Evolutionary conservation across 2,329 filamentous ascomycete species (phyloP).

Genomic region (Beauveria rudraprayagi): DNA sequence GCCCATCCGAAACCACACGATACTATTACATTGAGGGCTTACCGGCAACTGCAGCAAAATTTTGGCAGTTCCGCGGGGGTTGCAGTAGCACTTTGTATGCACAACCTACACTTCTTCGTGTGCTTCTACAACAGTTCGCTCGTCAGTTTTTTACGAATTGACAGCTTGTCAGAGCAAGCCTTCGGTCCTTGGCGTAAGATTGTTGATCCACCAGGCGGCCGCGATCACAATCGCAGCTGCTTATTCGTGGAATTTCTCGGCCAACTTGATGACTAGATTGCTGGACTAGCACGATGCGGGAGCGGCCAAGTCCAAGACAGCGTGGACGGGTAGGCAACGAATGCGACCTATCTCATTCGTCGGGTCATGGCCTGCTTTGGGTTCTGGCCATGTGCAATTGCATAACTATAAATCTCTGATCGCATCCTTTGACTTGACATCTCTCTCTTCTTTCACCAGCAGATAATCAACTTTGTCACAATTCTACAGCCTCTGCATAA

Average conservation of each 20-base stretch:
- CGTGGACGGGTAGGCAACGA: too few relatives aligned
- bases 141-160: not conserved
- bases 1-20: not conserved
- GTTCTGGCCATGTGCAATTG: too few relatives aligned
- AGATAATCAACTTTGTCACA: not conserved
- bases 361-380: too few relatives aligned
- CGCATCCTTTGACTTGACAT: too few relatives aligned
- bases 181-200: constrained; percentile 8
- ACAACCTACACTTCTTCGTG: too few relatives aligned
- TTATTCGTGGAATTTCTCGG: constrained; percentile 3
- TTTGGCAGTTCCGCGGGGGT: not conserved
- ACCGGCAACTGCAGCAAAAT: too few relatives aligned
- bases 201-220: not conserved
- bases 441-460: not conserved
- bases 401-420: too few relatives aligned
- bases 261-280: too few relatives aligned
- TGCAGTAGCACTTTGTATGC: not conserved
- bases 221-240: not conserved
- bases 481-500: not conserved
- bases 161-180: not conserved
- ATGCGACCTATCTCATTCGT: too few relatives aligned
- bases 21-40: too few relatives aligned
- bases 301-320: too few relatives aligned
- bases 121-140: not conserved
- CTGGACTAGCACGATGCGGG: too few relatives aligned